Evolutionary conservation across 208 protist species (phyloP), one percentile per base, ranked within the genome.

Genomic region (Leishmania tropica): DNA sequence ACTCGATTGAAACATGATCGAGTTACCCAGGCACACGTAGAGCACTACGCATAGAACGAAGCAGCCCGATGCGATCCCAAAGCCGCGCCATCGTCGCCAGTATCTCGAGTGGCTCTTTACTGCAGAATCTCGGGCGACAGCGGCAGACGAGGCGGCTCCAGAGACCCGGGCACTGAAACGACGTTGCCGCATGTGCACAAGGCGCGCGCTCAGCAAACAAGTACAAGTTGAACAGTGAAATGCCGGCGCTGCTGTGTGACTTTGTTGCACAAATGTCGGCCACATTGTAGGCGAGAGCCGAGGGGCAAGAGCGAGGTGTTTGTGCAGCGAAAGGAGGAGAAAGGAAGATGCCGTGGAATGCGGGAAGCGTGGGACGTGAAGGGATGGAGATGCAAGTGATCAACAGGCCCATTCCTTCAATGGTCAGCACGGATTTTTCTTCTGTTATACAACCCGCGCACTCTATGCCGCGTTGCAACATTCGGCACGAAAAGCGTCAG

Each of bases 31-130:
- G 24, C 68, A 80, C 11, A 84, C 2, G 58, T 80, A 84, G 3
- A 80, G 21, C n/a, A 79, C 8, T 17, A 80, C 19, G 53, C 75
- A 80, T n/a, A 72, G 2, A 40, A 77, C 1, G 45, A 84, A 80
- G 70, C 81, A 84, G 47, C 58, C 76, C 3, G 81, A 70, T 42
- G 37, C 81, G 37, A 84, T 84, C 68, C 81, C 80, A 64, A 80
- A 68, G 2, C 65, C 68, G 47, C 75, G 58, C 53, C 15, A 8
- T 3, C 47, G 64, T 35, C 47, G 78, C 21, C 51, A 42, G 10
- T 45, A 48, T 51, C 65, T 72, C 21, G 65, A 64, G 53, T 28
- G 42, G 28, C 54, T 47, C 11, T 74, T 74, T 31, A 35, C 48
- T 13, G 68, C 5, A 13, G 45, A 74, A 53, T 2, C 68, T 53